A percentile compares a stretch with the other conserved stretches of the same genome.
Conservation (phyloP, 164 flowering plant species). For the Platanus orientalis region DNA sequence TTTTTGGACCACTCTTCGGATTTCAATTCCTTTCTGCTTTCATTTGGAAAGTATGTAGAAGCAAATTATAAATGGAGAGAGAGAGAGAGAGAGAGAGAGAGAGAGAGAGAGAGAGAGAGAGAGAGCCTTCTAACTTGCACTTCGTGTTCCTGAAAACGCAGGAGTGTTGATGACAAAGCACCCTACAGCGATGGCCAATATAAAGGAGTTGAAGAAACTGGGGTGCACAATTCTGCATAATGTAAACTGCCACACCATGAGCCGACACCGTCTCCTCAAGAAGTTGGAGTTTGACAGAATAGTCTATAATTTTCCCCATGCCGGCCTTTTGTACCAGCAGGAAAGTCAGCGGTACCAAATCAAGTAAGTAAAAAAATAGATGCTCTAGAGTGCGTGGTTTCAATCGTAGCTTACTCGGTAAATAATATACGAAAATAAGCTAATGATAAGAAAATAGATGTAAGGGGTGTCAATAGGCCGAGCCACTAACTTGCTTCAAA, state of each 20-base stretch:
- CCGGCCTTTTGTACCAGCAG: neutral
- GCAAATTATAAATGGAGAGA: too few species aligned
- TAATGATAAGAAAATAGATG: too few species aligned
- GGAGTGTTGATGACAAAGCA: slow-evolving; percentile 1
- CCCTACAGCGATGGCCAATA: slow-evolving; percentile 8
- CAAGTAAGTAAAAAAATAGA: neutral
- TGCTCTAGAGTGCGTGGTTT: too few species aligned
- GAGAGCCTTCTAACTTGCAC: neutral
- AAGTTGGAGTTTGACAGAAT: slow-evolving; percentile 17
- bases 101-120: too few species aligned
- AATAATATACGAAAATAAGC: too few species aligned
- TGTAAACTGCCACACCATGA: slow-evolving; percentile 19
- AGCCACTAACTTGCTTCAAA: too few species aligned
- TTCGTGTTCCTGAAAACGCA: neutral
- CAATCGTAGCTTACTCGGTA: too few species aligned
- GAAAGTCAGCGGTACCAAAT: neutral
- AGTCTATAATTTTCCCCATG: slow-evolving; percentile 29
- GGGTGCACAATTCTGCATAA: slow-evolving; percentile 20
- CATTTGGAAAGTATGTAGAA: too few species aligned
- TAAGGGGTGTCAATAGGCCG: too few species aligned
- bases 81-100: too few species aligned
- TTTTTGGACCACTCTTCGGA: too few species aligned
- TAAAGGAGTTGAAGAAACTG: slow-evolving; percentile 1
- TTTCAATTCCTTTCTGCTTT: too few species aligned
- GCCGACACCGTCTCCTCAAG: slow-evolving; percentile 6